Percentiles rank a stretch among this genome's conserved stretches.
Evolutionary conservation across 257 asterid species (phyloP).

Genomic region (Nicotiana undulata): DNA sequence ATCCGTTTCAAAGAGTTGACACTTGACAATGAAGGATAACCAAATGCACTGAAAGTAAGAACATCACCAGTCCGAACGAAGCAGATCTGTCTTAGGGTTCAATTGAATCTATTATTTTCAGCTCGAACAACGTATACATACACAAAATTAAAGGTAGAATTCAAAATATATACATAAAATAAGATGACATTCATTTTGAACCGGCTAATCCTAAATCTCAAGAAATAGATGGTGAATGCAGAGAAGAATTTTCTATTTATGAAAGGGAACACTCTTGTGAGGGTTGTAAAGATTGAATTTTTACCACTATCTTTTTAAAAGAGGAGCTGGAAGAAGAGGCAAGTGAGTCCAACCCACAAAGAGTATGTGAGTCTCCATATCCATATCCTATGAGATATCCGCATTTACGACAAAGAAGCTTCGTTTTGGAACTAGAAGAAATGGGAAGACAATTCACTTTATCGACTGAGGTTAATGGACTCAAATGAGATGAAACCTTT

Average conservation of each 20-base stretch:
- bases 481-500: constrained; percentile 55
- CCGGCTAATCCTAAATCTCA: too few species aligned
- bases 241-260: constrained; percentile 18
- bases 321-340: constrained; percentile 40
- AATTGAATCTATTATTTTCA: too few species aligned
- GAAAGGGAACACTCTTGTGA: constrained; percentile 27
- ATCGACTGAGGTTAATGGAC: constrained; percentile 72
- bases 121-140: too few species aligned
- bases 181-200: too few species aligned
- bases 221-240: too few species aligned
- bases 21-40: constrained; percentile 47
- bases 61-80: constrained; percentile 44
- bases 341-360: constrained; percentile 64
- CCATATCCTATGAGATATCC: constrained; percentile 66
- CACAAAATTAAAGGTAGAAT: too few species aligned
- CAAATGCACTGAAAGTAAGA: constrained; percentile 32
- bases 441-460: constrained; percentile 59
- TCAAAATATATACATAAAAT: too few species aligned
- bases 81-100: too few species aligned
- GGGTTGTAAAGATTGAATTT: constrained; percentile 59
- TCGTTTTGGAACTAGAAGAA: constrained; percentile 50
- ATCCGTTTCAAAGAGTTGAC: constrained; percentile 38
- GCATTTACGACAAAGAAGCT: constrained; percentile 80
- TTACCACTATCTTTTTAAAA: constrained; percentile 55
- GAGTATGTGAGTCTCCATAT: constrained; percentile 49